Conservation (phyloP, 2,329 filamentous ascomycete species). For the Claviceps arundinis region DNA sequence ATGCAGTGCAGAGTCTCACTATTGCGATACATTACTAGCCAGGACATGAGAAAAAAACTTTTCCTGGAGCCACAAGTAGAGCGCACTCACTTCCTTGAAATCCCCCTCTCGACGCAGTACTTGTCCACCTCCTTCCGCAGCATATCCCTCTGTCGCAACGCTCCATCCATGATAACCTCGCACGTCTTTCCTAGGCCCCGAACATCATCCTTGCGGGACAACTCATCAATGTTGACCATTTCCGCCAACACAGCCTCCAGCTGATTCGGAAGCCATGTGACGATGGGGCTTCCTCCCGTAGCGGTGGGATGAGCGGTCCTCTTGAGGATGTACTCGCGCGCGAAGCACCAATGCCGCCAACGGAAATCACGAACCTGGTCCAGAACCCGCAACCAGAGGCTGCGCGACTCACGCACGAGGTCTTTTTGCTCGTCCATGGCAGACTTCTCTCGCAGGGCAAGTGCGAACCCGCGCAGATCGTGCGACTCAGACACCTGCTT, state of each 20-base stretch:
- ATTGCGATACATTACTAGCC: too few relatives aligned
- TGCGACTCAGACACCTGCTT: conserved; percentile 33
- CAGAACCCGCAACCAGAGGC: conserved; percentile 51
- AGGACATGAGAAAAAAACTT: not conserved
- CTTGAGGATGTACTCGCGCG: conserved; percentile 73
- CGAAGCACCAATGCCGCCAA: conserved; percentile 79
- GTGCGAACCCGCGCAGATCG: conserved; percentile 45
- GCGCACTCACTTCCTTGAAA: conserved; percentile 11
- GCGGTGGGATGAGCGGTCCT: conserved; percentile 63
- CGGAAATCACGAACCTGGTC: conserved; percentile 70
- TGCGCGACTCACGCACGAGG: conserved; percentile 39
- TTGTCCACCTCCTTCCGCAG: conserved; percentile 61
- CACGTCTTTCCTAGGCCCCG: conserved; percentile 31
- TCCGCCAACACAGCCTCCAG: conserved; percentile 59
- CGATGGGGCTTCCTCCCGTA: conserved; percentile 69
- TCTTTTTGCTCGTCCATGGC: conserved; percentile 19
- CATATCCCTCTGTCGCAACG: conserved; percentile 48
- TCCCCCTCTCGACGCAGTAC: conserved; percentile 54
- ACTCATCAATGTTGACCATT: conserved; percentile 47
- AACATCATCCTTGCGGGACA: conserved; percentile 24
- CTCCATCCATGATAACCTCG: conserved; percentile 54
- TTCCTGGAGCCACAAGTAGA: not conserved
- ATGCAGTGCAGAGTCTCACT: too few relatives aligned
- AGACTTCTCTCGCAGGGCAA: conserved; percentile 19
- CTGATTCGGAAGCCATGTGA: conserved; percentile 77